Evolutionary conservation across 2,329 filamentous ascomycete genomes (phyloP).

Genomic region (Fusarium cyanostomum): DNA sequence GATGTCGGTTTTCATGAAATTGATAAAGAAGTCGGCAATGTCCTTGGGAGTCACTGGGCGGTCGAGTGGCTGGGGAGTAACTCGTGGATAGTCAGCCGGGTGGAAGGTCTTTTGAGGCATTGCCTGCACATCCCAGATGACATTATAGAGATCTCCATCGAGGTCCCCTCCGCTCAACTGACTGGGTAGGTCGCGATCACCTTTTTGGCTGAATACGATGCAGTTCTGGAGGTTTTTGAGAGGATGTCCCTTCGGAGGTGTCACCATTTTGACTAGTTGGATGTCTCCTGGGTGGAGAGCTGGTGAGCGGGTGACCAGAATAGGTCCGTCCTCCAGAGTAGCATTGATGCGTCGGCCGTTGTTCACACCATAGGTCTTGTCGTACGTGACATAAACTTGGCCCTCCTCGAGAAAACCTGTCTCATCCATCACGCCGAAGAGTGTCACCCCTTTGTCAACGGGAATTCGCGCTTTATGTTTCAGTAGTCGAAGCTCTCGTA

Average conservation of each 20-base stretch:
- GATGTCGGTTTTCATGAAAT: constrained; percentile 75
- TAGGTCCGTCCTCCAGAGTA: constrained; percentile 48
- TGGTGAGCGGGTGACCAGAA: constrained; percentile 81
- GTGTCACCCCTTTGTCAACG: constrained; percentile 73
- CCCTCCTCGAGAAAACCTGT: constrained; percentile 72
- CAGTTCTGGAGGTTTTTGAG: constrained; percentile 74
- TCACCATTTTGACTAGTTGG: constrained; percentile 69
- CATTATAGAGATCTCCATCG: constrained; percentile 82
- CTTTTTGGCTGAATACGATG: constrained; percentile 78
- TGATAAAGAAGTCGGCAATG: constrained; percentile 83
- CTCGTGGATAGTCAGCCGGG: constrained; percentile 76
- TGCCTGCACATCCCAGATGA: constrained; percentile 74
- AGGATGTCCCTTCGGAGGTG: constrained; percentile 68
- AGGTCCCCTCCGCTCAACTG: constrained; percentile 83
- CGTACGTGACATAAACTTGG: constrained; percentile 73
- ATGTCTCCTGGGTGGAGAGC: constrained; percentile 85
- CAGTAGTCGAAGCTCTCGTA: constrained; percentile 76
- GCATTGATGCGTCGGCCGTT: constrained; percentile 40
- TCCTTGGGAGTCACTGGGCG: constrained; percentile 68
- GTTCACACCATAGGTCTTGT: constrained; percentile 46
- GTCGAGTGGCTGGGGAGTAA: constrained; percentile 65
- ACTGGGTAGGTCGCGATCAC: constrained; percentile 78
- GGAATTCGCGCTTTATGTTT: constrained; percentile 84
- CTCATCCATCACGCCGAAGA: constrained; percentile 88
- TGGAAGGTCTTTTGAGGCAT: constrained; percentile 53